Conservation (phyloP, 2,329 filamentous ascomycete species). For the Escovopsis sp. region DNA sequence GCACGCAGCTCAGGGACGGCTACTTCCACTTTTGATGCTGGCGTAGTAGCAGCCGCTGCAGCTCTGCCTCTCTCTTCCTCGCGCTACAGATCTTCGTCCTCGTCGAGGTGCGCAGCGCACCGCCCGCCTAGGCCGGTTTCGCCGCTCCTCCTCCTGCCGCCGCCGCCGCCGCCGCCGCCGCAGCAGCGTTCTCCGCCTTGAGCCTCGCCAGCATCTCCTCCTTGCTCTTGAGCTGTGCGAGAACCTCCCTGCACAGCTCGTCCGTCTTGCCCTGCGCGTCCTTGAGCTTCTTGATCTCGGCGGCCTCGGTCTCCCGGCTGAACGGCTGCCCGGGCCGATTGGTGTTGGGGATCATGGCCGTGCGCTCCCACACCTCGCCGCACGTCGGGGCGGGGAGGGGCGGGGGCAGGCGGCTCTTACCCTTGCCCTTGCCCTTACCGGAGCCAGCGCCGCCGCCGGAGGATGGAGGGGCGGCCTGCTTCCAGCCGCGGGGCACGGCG, state of each 20-base stretch:
- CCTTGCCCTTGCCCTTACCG: constrained; percentile 38
- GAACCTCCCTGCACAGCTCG: constrained; percentile 43
- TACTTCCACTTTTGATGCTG: not conserved
- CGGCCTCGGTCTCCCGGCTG: constrained; percentile 53
- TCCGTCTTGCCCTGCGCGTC: constrained; percentile 52
- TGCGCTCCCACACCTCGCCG: constrained; percentile 47
- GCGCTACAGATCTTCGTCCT: constrained; percentile 3
- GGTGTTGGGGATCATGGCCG: constrained; percentile 58
- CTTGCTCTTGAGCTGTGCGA: constrained; percentile 47
- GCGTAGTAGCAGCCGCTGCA: not conserved
- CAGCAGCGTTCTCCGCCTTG: constrained; percentile 44
- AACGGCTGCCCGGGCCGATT: constrained; percentile 58
- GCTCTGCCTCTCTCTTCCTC: not conserved
- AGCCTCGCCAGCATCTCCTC: constrained; percentile 45
- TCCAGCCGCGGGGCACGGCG: constrained; percentile 37
- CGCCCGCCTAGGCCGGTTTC: constrained; percentile 5
- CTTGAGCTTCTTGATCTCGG: constrained; percentile 44
- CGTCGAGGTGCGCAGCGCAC: not conserved
- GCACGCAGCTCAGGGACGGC: no score
- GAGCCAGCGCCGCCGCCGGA: constrained; percentile 36
- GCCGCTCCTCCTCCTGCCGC: constrained; percentile 1
- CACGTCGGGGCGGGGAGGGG: constrained; percentile 22
- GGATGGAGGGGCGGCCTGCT: constrained; percentile 31
- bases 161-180: constrained; percentile 17
- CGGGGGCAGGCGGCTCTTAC: constrained; percentile 26